Conservation (phyloP, 208 protist species). For the Trypanosoma cruzi region DNA sequence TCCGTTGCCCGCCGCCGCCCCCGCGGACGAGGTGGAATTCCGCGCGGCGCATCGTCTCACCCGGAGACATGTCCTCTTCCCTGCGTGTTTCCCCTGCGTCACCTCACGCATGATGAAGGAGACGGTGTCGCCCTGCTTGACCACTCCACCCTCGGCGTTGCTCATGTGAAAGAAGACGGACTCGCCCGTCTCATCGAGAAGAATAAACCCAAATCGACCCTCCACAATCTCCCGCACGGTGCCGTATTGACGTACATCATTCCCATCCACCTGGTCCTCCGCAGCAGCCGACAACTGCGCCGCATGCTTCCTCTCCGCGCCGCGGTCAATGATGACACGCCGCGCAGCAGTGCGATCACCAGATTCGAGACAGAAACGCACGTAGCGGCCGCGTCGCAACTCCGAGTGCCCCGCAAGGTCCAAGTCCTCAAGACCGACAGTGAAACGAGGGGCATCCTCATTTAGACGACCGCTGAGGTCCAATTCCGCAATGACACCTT, state of each 20-base stretch:
- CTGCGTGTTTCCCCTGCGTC: constrained; percentile 55
- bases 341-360: constrained; percentile 28
- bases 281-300: neutral
- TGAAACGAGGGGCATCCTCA: constrained; percentile 56
- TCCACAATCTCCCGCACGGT: constrained; percentile 52
- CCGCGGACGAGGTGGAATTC: neutral
- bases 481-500: constrained; percentile 66
- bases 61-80: constrained; percentile 67
- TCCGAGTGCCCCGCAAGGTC: constrained; percentile 38
- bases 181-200: constrained; percentile 60
- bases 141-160: constrained; percentile 25
- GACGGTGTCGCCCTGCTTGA: constrained; percentile 56
- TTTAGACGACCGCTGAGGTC: constrained; percentile 55
- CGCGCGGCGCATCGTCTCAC: constrained; percentile 28
- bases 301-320: constrained; percentile 34
- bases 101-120: constrained; percentile 65
- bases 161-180: constrained; percentile 82
- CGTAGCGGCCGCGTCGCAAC: constrained; percentile 48
- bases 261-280: neutral
- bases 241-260: constrained; percentile 22
- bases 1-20: neutral
- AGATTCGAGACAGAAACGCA: constrained; percentile 66
- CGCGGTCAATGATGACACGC: constrained; percentile 58
- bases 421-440: constrained; percentile 45
- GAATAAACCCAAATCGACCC: constrained; percentile 65